Base-by-base conservation (phyloP, 2,329 filamentous ascomycete species). In the Phialophora macrospora region DNA sequence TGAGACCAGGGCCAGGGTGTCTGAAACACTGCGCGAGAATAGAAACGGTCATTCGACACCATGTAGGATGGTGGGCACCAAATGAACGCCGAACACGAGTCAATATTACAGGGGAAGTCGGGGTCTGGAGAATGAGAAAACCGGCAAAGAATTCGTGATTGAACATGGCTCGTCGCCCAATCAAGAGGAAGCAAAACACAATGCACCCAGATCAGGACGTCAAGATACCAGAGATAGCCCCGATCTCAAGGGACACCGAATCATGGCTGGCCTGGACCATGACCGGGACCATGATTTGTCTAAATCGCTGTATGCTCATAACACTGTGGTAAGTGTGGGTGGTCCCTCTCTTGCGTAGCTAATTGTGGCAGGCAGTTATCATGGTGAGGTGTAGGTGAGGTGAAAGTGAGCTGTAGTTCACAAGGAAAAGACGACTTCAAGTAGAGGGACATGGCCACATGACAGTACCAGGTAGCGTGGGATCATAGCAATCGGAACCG, bases 31-130 rank as follows among this genome's bases (percentile, higher is more conserved):
- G 14, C 11, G 17, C 5, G 52, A n/a, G n/a, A 52, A 7, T 6
- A 38, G 28, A 38, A 34, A 14, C 17, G 28, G 26, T 20, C 24
- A 34, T 38, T 38, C 26, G 52, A 30, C 30, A 54, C 48, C 58
- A 61, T 30, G 44, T 41, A 61, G 58, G 48, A 34, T 62, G 60
- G 60, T 28, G 52, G 52, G 34, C 59, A 26, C 44, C 32, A 54
- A 24, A 48, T 62, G 59, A 24, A 55, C 60, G 51, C 60, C 60
- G 60, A 55, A 62, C 60, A 62, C 60, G 60, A 54, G 58, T 41
- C 58, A 60, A 54, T 60, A 60, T 54, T 60, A 52, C 46, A 54
- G 58, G 32, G 46, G 34, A 41, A 32, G 32, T 38, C 58, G 46
- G 49, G 22, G 2, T 30, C 20, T 28, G 34, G 20, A 41, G 49